Base-by-base conservation (phyloP, 768 basidiomycete genomes). In the Phallus indusiatus region DNA sequence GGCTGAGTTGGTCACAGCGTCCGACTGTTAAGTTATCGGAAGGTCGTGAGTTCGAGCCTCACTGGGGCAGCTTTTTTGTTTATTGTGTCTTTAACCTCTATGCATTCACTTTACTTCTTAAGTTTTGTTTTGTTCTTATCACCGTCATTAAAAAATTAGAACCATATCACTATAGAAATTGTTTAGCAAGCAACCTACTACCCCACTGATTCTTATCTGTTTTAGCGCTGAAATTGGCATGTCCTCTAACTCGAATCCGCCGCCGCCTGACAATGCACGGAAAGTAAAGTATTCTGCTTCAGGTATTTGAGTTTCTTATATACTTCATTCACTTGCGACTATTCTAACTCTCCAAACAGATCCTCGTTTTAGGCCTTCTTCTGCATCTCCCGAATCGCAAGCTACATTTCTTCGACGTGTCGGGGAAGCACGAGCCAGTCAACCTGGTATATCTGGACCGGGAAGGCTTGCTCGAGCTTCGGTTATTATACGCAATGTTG, bases 21-120 rank as follows among this genome's bases (percentile, higher is more conserved):
- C 21, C 21, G 21, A 18, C 51, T 53, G 51, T 14, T 48, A 18
- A 3, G 18, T 48, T 67, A 81, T 81, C 79, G 80, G 78, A 81
- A 81, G 80, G 79, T 82, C 81, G 77, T 77, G 78, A 81, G 82
- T 82, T 82, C 81, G 76, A 82, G 76, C 78, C 81, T 83, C 76
- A 76, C 77, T 76, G 80, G 78, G 76, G 80, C 79, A 77, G 79
- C 2, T 28, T 28, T 7, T 28, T 28, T 28, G 2, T 28, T 28
- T 28, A 28, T 28, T 28, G 28, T n/a, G n/a, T n/a, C n/a, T n/a
- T n/a, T n/a, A n/a, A n/a, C n/a, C n/a, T n/a, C n/a, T n/a, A n/a
- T n/a, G n/a, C n/a, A n/a, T n/a, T n/a, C n/a, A n/a, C n/a, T n/a
- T n/a, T n/a, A 28, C 28, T 28, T 7, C 28, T 28, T 28, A 7